Percentiles rank a stretch among this genome's conserved stretches.
Conservation (phyloP, 352 stramenopile genomes). For the Thraustotheca clavata region DNA sequence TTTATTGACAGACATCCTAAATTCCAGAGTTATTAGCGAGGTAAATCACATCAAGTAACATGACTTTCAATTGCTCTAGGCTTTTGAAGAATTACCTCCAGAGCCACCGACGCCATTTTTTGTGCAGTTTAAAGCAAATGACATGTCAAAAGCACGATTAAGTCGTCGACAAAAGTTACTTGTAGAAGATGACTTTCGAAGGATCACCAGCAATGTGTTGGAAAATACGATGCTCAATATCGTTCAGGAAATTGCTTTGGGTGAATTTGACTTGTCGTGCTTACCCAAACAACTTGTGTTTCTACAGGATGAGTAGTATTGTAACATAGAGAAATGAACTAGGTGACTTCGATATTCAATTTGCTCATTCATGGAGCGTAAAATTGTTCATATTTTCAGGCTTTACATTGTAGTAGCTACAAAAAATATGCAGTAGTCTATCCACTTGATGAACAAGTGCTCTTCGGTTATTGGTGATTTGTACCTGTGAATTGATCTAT, state of each 20-base stretch:
- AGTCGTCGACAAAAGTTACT: conserved; percentile 18
- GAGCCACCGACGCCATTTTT: conserved; percentile 6
- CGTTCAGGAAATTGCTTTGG: conserved; percentile 74
- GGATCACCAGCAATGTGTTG: conserved; percentile 47
- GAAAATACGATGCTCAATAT: conserved; percentile 80
- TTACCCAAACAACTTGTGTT: conserved; percentile 33
- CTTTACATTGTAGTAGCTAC: too few relatives aligned
- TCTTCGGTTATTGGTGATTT: too few relatives aligned
- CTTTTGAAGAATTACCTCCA: conserved; percentile 7
- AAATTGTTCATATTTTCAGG: too few relatives aligned
- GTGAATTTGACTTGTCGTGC: conserved; percentile 57
- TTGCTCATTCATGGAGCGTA: too few relatives aligned
- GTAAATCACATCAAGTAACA: conserved; percentile 28
- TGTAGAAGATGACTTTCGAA: conserved; percentile 51
- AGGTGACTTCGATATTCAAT: too few relatives aligned
- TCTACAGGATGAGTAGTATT: not conserved
- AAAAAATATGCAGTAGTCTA: too few relatives aligned
- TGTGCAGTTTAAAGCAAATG: conserved; percentile 1
- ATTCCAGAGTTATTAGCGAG: conserved; percentile 37
- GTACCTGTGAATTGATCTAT: too few relatives aligned
- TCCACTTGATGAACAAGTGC: too few relatives aligned
- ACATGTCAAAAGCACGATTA: not conserved
- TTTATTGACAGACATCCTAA: conserved; percentile 49
- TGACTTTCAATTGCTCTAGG: conserved; percentile 18
- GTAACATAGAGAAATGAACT: too few relatives aligned